Evolutionary conservation across 805 yeast species (phyloP).

Genomic region (Suhomyces kilbournensis): DNA sequence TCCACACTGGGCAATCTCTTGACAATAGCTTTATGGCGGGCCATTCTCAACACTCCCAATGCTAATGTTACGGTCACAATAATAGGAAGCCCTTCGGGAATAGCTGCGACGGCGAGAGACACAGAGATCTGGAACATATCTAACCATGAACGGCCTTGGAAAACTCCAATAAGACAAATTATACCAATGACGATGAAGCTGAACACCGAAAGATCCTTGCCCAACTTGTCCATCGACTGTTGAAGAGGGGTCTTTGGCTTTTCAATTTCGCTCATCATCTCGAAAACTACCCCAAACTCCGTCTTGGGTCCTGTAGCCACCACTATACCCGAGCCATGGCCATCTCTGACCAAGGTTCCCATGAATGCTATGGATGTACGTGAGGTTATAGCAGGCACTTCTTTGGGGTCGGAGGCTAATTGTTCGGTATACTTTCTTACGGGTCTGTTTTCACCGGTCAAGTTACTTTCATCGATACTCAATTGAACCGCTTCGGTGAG

Average conservation of each 20-base stretch:
- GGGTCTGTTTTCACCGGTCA: slow-evolving; percentile 94
- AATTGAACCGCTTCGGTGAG: slow-evolving; percentile 75
- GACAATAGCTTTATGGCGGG: slow-evolving; percentile 88
- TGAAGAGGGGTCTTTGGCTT: slow-evolving; percentile 98
- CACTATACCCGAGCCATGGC: slow-evolving; percentile 91
- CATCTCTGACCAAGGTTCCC: slow-evolving; percentile 97
- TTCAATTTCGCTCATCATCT: slow-evolving; percentile 91
- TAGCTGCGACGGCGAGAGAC: slow-evolving; percentile 97
- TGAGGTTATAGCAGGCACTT: slow-evolving; percentile 56
- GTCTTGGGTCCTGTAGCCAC: slow-evolving; percentile 87
- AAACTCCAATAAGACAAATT: slow-evolving; percentile 85
- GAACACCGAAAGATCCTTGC: slow-evolving; percentile 81
- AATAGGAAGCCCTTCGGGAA: slow-evolving; percentile 97
- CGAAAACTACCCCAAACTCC: slow-evolving; percentile 92
- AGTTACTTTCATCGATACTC: slow-evolving; percentile 85
- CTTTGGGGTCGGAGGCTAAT: slow-evolving; percentile 29
- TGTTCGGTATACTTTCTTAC: slow-evolving; percentile 61
- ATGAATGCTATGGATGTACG: slow-evolving; percentile 83
- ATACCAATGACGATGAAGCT: slow-evolving; percentile 86
- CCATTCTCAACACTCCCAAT: slow-evolving; percentile 94
- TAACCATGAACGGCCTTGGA: slow-evolving; percentile 92
- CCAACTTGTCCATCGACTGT: slow-evolving; percentile 90
- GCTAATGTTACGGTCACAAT: slow-evolving; percentile 97
- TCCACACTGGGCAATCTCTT: slow-evolving; percentile 93
- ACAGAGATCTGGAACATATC: slow-evolving; percentile 98